Conservation (phyloP, 176 grass and related monocot genomes). For the Rhipidocladum racemiflorum region DNA sequence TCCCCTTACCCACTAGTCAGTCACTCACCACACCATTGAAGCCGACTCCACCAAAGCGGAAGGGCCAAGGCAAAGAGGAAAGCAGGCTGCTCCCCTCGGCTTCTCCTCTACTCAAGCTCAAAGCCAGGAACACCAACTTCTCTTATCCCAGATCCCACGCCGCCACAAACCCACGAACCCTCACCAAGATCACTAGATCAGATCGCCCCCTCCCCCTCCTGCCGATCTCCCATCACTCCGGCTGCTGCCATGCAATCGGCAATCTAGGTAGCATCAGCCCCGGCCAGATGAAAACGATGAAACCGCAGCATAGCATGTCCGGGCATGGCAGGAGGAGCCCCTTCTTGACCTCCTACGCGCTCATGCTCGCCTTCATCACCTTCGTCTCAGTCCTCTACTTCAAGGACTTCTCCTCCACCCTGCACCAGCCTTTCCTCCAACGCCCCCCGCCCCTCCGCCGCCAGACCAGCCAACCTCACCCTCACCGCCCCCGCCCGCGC, state of each 20-base stretch:
- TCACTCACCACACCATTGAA: not conserved
- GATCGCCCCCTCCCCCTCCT: not conserved
- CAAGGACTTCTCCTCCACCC: conserved; percentile 74
- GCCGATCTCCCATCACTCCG: not conserved
- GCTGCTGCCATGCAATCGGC: not conserved
- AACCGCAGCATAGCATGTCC: conserved; percentile 34
- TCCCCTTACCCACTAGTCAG: not conserved
- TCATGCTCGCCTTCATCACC: conserved; percentile 72
- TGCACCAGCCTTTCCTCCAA: conserved; percentile 52
- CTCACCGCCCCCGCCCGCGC: not conserved
- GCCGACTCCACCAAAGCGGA: conserved; percentile 27
- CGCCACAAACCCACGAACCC: not conserved
- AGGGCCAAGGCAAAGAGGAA: not conserved
- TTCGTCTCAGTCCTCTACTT: conserved; percentile 77
- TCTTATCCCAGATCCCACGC: not conserved
- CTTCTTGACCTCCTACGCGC: conserved; percentile 57
- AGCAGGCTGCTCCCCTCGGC: not conserved
- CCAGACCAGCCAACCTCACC: not conserved
- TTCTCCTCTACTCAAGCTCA: not conserved
- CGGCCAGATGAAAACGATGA: conserved; percentile 30
- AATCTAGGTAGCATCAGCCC: not conserved
- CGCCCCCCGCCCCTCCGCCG: conserved; percentile 25
- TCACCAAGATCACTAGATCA: conserved; percentile 9
- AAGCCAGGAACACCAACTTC: not conserved
- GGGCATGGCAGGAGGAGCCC: conserved; percentile 22